Conservation (phyloP, 73 alveolate species). For the Tetrahymena borealis region DNA sequence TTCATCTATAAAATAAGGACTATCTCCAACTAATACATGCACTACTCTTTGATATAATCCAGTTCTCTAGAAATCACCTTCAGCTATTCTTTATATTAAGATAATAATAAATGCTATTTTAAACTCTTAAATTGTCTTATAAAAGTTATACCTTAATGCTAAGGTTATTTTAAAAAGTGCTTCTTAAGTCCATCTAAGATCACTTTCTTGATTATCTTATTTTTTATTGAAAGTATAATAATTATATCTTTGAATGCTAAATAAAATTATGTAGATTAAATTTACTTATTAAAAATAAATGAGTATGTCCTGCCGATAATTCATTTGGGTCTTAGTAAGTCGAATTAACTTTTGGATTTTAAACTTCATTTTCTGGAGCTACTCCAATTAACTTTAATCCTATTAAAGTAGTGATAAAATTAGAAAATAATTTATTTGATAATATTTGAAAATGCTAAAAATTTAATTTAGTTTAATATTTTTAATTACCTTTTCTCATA, state of each 20-base stretch:
- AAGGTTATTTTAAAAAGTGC: background rate
- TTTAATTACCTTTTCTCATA: constrained; percentile 69
- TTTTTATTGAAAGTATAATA: background rate
- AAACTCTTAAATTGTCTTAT: background rate
- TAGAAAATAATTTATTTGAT: background rate
- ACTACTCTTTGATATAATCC: background rate
- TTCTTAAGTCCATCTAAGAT: background rate
- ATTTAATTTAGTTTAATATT: background rate
- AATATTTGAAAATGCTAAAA: too few relatives aligned
- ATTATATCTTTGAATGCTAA: too few relatives aligned
- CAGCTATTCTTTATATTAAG: background rate
- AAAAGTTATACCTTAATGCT: background rate
- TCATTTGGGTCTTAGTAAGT: constrained; percentile 78
- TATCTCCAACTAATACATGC: background rate
- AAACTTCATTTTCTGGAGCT: constrained; percentile 90
- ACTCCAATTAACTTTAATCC: constrained; percentile 81
- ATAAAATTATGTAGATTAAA: background rate
- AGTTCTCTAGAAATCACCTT: background rate
- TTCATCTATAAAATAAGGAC: background rate
- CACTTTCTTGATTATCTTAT: background rate
- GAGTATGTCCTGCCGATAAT: constrained; percentile 96
- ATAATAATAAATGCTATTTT: background rate
- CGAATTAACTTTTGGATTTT: constrained; percentile 89
- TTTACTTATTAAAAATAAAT: constrained; percentile 69
- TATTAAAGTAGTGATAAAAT: background rate